A percentile compares a stretch with the other conserved stretches of the same genome.
Evolutionary conservation across 2,329 filamentous ascomycete species (phyloP).

Genomic region (Aspergillus cejpii): DNA sequence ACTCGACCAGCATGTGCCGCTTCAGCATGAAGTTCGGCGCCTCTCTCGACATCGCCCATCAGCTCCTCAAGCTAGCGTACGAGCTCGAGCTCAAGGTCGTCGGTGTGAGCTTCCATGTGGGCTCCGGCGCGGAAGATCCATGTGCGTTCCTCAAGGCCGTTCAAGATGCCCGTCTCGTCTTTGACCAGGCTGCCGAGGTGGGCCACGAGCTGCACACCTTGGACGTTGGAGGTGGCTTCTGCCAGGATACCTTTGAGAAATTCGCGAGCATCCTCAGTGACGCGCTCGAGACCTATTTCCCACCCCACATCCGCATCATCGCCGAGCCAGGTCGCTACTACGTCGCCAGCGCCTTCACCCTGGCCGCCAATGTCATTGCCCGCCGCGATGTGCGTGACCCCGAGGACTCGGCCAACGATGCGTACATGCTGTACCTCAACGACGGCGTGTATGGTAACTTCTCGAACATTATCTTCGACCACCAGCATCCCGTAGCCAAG

Average conservation of each 20-base stretch:
- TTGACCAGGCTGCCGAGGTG: slow-evolving; percentile 70
- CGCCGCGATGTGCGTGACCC: slow-evolving; percentile 79
- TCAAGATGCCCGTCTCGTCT: slow-evolving; percentile 77
- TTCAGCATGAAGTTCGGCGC: slow-evolving; percentile 97
- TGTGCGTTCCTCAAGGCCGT: slow-evolving; percentile 85
- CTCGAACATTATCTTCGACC: slow-evolving; percentile 98
- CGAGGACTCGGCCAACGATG: slow-evolving; percentile 40
- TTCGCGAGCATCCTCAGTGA: slow-evolving; percentile 76
- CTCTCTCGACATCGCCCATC: slow-evolving; percentile 70
- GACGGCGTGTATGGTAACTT: slow-evolving; percentile 98
- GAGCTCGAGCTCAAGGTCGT: slow-evolving; percentile 82
- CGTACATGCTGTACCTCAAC: slow-evolving; percentile 97
- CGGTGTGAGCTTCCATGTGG: slow-evolving; percentile 96
- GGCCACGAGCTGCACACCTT: slow-evolving; percentile 80
- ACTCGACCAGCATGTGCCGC: slow-evolving; percentile 87
- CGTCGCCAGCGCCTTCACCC: slow-evolving; percentile 83
- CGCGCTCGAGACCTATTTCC: slow-evolving; percentile 84
- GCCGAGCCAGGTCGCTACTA: slow-evolving; percentile 97
- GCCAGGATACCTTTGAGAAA: slow-evolving; percentile 78
- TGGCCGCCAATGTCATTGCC: slow-evolving; percentile 93
- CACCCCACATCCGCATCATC: slow-evolving; percentile 74
- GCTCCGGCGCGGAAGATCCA: slow-evolving; percentile 93
- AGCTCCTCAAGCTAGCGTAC: slow-evolving; percentile 72
- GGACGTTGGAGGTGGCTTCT: slow-evolving; percentile 92
- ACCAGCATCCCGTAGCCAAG: slow-evolving; percentile 82